Percentiles rank a stretch among this genome's conserved stretches.
Evolutionary conservation across 2,329 filamentous ascomycete species (phyloP).

Genomic region (Metarhizium brunneum): DNA sequence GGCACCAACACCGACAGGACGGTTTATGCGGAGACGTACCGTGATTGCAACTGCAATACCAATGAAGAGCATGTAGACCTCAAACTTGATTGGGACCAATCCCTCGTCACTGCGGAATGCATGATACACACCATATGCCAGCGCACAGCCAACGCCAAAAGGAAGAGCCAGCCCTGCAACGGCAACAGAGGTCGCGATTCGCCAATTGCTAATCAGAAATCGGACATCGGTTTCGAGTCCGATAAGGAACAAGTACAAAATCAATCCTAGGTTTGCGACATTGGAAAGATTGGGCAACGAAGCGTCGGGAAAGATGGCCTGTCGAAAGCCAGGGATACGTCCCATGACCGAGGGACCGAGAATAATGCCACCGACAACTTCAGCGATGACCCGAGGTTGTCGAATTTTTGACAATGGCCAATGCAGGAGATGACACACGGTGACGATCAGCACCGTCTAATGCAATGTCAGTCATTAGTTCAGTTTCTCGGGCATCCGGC

Average conservation of each 20-base stretch:
- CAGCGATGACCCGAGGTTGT: constrained; percentile 75
- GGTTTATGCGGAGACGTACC: constrained; percentile 4
- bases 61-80: constrained; percentile 61
- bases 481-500: background rate
- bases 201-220: constrained; percentile 72
- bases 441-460: constrained; percentile 34
- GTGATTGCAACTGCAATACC: constrained; percentile 93
- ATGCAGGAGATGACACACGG: constrained; percentile 48
- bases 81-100: constrained; percentile 35
- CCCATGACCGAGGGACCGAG: constrained; percentile 85
- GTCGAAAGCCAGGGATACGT: constrained; percentile 68
- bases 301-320: constrained; percentile 64
- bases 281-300: constrained; percentile 69
- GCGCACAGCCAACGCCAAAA: constrained; percentile 71
- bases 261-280: constrained; percentile 73
- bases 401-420: constrained; percentile 68
- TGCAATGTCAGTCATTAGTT: background rate
- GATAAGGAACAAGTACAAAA: constrained; percentile 81
- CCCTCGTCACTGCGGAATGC: constrained; percentile 48
- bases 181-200: constrained; percentile 66
- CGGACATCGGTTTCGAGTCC: constrained; percentile 79
- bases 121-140: constrained; percentile 73
- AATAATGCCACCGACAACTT: constrained; percentile 77
- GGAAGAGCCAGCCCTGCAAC: constrained; percentile 72
- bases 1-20: too few relatives aligned